A percentile compares a stretch with the other conserved stretches of the same genome.
Evolutionary conservation across 2,329 filamentous ascomycete genomes (phyloP).

Genomic region (Harringtonia lauricola): DNA sequence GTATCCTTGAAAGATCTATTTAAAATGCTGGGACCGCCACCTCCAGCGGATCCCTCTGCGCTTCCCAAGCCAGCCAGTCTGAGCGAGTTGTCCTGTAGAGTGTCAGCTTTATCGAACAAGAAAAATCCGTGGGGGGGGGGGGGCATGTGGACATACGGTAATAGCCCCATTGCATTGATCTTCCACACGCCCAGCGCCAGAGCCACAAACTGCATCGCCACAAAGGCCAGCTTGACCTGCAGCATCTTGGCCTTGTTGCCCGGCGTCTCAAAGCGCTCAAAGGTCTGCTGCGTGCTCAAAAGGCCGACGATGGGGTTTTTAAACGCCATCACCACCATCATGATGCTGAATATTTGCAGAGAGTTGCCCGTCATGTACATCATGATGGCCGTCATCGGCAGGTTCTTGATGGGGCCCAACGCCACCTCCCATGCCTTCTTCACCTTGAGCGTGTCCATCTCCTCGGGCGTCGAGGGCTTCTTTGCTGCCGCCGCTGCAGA

Average conservation of each 20-base stretch:
- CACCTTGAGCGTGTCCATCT: constrained; percentile 91
- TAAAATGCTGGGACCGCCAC: constrained; percentile 51
- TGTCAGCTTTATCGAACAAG: constrained; percentile 15
- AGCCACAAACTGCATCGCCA: constrained; percentile 76
- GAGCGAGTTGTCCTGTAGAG: constrained; percentile 71
- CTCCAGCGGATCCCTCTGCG: constrained; percentile 57
- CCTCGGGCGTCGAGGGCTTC: constrained; percentile 57
- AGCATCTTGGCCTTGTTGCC: constrained; percentile 63
- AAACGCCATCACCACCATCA: constrained; percentile 99
- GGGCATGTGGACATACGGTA: constrained; percentile 53
- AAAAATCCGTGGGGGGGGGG: too few relatives aligned
- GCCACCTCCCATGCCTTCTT: constrained; percentile 99
- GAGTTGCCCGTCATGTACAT: constrained; percentile 99
- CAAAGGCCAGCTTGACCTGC: constrained; percentile 77
- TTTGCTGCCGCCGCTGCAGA: constrained; percentile 28
- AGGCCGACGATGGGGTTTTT: constrained; percentile 88
- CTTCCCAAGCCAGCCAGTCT: constrained; percentile 96
- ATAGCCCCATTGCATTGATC: constrained; percentile 86
- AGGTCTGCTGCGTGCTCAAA: constrained; percentile 73
- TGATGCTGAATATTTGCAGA: constrained; percentile 97
- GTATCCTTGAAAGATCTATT: background rate
- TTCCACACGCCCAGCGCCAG: constrained; percentile 89
- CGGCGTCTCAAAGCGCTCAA: constrained; percentile 80
- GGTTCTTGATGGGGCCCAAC: constrained; percentile 80
- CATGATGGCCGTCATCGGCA: constrained; percentile 98